Evolutionary conservation across 1,139 yeast species (phyloP), one percentile per base, ranked within the genome.

Genomic region (Saccharomyces hybrid): DNA sequence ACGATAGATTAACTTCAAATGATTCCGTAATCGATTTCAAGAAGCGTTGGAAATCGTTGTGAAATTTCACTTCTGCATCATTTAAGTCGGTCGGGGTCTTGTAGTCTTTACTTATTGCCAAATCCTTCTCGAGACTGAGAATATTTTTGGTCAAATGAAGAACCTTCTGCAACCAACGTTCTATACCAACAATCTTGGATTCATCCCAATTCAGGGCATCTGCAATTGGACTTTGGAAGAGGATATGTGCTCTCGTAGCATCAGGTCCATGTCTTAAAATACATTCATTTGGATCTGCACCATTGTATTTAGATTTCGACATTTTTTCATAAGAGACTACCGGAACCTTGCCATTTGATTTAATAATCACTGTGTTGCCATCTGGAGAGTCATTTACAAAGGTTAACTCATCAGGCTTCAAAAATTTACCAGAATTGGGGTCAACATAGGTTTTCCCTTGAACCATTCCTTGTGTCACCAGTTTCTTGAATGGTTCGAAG

Each of bases 391-490:
- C 70, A 7, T 50, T 29, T 1, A 73, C 57, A 1, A 71, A 52
- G 53, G 80, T 84, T 16, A 84, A 65, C 62, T 93, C 97, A 1
- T 84, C 82, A 0, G 95, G 95, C 61, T 81, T 88, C 59, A 93
- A 74, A 65, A 86, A 91, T 56, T 82, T 74, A 0, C 93, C 95
- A 47, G 79, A 84, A 0, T 70, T 72, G 1, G 97, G 95, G 61
- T 90, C 86, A 11, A 78, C 75, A 62, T 70, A 87, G 0, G 99
- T 93, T 65, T 81, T 83, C 1, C 98, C 98, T 61, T 91, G 97
- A 3, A 93, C 99, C 99, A 93, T 93, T 14, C 99, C 99, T 68
- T 91, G 99, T 1, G 98, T 91, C 1, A 93, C 84, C 47, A 93
- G 75, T 57, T 80, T 81, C 53, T 74, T 79, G 62, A 93, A 82